Evolutionary conservation across 495 filamentous ascomycete genomes (phyloP).

Genomic region (Neurospora sp.): DNA sequence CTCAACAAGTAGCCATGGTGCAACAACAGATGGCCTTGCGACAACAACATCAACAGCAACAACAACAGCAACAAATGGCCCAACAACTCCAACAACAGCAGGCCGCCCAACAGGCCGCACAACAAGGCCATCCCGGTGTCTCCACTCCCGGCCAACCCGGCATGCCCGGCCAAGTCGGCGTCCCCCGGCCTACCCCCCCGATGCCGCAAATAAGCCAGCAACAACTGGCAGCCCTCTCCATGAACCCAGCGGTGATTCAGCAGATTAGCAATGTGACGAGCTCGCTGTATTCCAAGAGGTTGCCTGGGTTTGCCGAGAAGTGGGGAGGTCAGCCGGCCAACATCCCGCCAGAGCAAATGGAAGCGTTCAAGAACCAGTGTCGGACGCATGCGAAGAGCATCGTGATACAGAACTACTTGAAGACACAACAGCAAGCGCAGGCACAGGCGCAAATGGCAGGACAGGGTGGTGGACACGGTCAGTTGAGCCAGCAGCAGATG

Average conservation of each 20-base stretch:
- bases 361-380: conserved; percentile 21
- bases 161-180: not conserved
- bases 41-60: conserved; percentile 30
- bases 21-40: conserved; percentile 32
- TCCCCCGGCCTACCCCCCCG: not conserved
- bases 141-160: not conserved
- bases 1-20: conserved; percentile 11
- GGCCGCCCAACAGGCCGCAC: not conserved
- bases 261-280: conserved; percentile 25
- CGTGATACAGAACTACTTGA: conserved; percentile 5
- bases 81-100: conserved; percentile 26
- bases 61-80: conserved; percentile 26
- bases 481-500: not conserved
- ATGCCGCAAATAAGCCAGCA: conserved; percentile 19
- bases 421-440: conserved; percentile 27
- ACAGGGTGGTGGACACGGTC: not conserved
- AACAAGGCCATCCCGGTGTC: not conserved
- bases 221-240: conserved; percentile 12
- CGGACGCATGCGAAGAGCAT: conserved; percentile 13
- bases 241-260: conserved; percentile 5
- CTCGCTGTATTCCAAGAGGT: conserved; percentile 36
- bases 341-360: conserved; percentile 24
- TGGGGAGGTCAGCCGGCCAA: conserved; percentile 21
- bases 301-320: conserved; percentile 32
- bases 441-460: conserved; percentile 19